Evolutionary conservation across 2,329 filamentous ascomycete species (phyloP).

Genomic region (Knoxdaviesia proteae): DNA sequence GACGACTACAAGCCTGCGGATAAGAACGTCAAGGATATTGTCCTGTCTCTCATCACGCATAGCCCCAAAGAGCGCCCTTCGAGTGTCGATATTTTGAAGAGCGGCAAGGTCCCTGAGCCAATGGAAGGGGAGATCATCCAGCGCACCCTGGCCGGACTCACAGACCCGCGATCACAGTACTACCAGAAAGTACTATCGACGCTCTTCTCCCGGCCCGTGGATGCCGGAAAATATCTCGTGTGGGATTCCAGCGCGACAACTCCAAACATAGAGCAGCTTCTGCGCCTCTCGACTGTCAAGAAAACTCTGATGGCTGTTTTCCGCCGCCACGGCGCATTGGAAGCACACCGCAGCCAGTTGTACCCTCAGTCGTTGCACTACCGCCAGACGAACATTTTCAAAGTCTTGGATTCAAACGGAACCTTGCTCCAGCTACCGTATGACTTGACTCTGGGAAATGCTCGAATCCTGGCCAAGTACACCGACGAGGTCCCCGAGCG

Average conservation of each 20-base stretch:
- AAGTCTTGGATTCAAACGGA: conserved; percentile 62
- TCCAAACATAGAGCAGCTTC: conserved; percentile 35
- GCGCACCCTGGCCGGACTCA: conserved; percentile 59
- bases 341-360: conserved; percentile 51
- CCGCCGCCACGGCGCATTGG: conserved; percentile 71
- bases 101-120: conserved; percentile 71
- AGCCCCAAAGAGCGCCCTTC: conserved; percentile 66
- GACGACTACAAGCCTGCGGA: conserved; percentile 47
- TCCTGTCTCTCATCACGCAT: conserved; percentile 62
- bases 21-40: conserved; percentile 59
- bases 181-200: conserved; percentile 79
- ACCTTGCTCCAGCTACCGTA: conserved; percentile 88
- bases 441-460: conserved; percentile 77
- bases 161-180: conserved; percentile 67
- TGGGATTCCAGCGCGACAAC: conserved; percentile 49
- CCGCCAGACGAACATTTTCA: conserved; percentile 45
- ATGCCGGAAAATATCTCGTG: conserved; percentile 60
- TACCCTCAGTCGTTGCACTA: conserved; percentile 75
- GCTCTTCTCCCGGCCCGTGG: conserved; percentile 56
- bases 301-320: conserved; percentile 61
- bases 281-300: conserved; percentile 55
- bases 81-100: conserved; percentile 62
- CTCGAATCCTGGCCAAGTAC: conserved; percentile 59
- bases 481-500: conserved; percentile 41
- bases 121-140: conserved; percentile 85